phyloP scores from a whole-genome alignment of 2,329 filamentous ascomycete species.

The Zymoseptoria brevis region DNA sequence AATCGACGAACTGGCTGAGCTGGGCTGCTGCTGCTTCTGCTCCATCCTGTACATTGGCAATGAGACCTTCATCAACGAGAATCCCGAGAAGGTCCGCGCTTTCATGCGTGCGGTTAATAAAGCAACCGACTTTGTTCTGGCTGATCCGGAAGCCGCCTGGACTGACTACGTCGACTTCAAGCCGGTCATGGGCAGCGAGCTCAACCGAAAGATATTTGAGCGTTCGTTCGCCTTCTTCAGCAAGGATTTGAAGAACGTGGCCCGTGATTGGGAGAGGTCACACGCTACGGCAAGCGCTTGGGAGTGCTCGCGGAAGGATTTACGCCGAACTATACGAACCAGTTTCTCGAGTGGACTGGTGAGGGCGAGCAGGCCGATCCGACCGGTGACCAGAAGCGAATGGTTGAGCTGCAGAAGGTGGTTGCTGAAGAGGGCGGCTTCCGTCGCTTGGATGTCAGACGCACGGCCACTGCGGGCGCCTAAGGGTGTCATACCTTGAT shows the following conservation, averaged over 20 bases:
- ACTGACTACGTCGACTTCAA: conserved; percentile 65
- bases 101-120: conserved; percentile 68
- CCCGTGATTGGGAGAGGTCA: conserved; percentile 69
- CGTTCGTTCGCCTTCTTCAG: conserved; percentile 71
- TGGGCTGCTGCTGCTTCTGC: conserved; percentile 80
- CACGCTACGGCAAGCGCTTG: conserved; percentile 65
- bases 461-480: conserved; percentile 13
- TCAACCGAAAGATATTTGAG: conserved; percentile 75
- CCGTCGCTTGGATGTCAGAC: conserved; percentile 37
- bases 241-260: conserved; percentile 64
- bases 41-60: conserved; percentile 75
- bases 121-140: conserved; percentile 64
- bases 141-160: conserved; percentile 56
- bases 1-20: conserved; percentile 70
- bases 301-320: conserved; percentile 58
- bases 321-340: conserved; percentile 65
- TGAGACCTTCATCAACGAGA: conserved; percentile 57
- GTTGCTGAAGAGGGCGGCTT: conserved; percentile 61
- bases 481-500: conserved; percentile 1
- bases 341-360: conserved; percentile 57
- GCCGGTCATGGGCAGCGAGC: conserved; percentile 56
- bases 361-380: conserved; percentile 60
- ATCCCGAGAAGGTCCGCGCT: conserved; percentile 57
- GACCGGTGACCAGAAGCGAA: conserved; percentile 64
- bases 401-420: conserved; percentile 60